Conservation (phyloP, 441 rosid genomes). For the Populus hybrid region DNA sequence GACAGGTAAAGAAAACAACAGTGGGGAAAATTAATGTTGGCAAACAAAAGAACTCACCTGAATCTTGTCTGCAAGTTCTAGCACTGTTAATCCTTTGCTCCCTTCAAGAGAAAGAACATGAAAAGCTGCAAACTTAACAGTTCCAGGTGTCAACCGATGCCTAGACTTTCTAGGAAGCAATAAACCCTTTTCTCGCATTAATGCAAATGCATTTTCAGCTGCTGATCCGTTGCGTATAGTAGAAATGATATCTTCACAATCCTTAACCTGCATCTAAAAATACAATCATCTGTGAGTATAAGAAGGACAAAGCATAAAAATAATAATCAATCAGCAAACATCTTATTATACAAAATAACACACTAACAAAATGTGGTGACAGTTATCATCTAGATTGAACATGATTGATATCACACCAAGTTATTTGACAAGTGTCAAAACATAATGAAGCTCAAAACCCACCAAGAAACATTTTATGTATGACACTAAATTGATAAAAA, state of each 20-base stretch:
- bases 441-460: neutral
- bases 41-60: conserved; percentile 51
- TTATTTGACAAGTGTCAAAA: neutral
- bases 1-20: neutral
- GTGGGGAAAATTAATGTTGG: conserved; percentile 8
- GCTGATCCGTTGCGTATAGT: conserved; percentile 94
- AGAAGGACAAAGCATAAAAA: conserved; percentile 1
- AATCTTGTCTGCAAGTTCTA: conserved; percentile 97
- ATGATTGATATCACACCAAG: neutral
- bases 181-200: conserved; percentile 95
- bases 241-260: conserved; percentile 70
- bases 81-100: conserved; percentile 81
- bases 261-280: conserved; percentile 62
- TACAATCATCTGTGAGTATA: conserved; percentile 6
- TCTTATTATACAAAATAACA: conserved; percentile 1
- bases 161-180: conserved; percentile 90
- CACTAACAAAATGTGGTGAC: neutral
- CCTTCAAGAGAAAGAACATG: conserved; percentile 99
- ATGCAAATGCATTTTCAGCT: conserved; percentile 92
- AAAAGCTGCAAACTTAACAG: conserved; percentile 99
- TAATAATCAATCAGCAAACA: neutral
- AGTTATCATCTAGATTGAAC: neutral
- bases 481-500: neutral
- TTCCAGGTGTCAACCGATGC: conserved; percentile 99
- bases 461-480: neutral